phyloP scores from a whole-genome alignment of 2,329 filamentous ascomycete species.

The Fusarium equiseti region DNA sequence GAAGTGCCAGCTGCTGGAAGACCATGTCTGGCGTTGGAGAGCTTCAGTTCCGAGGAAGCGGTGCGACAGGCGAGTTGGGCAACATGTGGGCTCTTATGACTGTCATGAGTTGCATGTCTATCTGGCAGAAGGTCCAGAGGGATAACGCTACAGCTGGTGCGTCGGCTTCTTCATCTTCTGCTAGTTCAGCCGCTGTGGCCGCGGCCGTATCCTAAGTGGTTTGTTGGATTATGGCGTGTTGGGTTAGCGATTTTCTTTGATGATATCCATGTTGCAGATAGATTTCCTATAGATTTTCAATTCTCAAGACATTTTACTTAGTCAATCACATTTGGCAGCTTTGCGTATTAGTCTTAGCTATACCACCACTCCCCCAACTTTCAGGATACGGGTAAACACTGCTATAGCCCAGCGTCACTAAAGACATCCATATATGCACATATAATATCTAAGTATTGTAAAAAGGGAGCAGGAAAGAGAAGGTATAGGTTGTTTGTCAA shows the following conservation, averaged over 20 bases:
- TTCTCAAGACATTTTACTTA: neutral
- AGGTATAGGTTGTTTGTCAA: neutral
- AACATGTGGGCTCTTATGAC: constrained; percentile 43
- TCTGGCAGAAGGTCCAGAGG: constrained; percentile 36
- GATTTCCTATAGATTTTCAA: neutral
- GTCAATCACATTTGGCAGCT: neutral
- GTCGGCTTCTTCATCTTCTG: constrained; percentile 3
- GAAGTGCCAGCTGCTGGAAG: constrained; percentile 24
- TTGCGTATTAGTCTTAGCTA: neutral
- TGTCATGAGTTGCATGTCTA: constrained; percentile 45
- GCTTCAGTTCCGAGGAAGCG: constrained; percentile 44
- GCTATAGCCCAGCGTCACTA: neutral
- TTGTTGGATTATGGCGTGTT: neutral
- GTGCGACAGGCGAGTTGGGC: constrained; percentile 46
- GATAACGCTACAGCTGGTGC: constrained; percentile 18
- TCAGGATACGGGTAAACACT: neutral
- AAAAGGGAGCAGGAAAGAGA: neutral
- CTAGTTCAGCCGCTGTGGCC: neutral
- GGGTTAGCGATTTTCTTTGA: constrained; percentile 3
- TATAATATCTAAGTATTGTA: neutral
- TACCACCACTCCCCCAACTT: neutral
- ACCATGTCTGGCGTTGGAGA: constrained; percentile 40
- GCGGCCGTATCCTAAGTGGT: neutral
- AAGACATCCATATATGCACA: neutral
- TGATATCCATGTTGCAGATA: constrained; percentile 12